Evolutionary conservation across 108 stramenopile genomes (phyloP).

Genomic region (Cyclotella sp.): DNA sequence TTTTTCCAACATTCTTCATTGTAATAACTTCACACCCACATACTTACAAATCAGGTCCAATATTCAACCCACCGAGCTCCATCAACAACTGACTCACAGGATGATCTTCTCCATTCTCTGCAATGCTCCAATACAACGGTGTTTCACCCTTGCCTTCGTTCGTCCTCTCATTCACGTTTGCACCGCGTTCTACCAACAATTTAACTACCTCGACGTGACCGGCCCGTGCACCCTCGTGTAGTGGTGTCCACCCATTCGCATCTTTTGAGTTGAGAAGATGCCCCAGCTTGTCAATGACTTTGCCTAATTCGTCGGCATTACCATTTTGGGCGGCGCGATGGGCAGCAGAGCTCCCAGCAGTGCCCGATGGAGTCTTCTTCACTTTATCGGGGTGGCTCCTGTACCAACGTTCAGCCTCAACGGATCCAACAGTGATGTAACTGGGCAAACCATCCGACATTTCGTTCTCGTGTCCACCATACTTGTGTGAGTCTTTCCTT

Average conservation of each 20-base stretch:
- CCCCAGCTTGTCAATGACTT: conserved; percentile 58
- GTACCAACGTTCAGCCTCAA: conserved; percentile 75
- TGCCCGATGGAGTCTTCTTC: conserved; percentile 45
- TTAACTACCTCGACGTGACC: conserved; percentile 80
- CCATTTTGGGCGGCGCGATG: conserved; percentile 77
- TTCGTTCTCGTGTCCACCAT: conserved; percentile 73
- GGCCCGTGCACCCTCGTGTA: conserved; percentile 82
- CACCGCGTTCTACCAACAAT: conserved; percentile 73
- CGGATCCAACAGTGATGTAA: conserved; percentile 68
- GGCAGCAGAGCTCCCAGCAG: conserved; percentile 70
- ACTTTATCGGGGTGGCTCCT: conserved; percentile 50
- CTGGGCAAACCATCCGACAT: conserved; percentile 64
- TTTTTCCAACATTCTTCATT: neutral
- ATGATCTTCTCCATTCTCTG: conserved; percentile 67
- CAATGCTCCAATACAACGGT: conserved; percentile 72
- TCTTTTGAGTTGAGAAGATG: conserved; percentile 72
- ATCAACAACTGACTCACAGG: conserved; percentile 69
- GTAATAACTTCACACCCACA: neutral
- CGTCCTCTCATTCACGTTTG: conserved; percentile 73
- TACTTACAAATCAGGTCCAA: conserved; percentile 82
- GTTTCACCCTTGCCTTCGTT: conserved; percentile 60
- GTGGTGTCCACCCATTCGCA: conserved; percentile 86
- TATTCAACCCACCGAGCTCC: conserved; percentile 72
- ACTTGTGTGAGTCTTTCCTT: conserved; percentile 56
- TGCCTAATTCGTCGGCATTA: conserved; percentile 53